Evolutionary conservation across 2,329 filamentous ascomycete species (phyloP).

Genomic region (Cytospora schulzeri): DNA sequence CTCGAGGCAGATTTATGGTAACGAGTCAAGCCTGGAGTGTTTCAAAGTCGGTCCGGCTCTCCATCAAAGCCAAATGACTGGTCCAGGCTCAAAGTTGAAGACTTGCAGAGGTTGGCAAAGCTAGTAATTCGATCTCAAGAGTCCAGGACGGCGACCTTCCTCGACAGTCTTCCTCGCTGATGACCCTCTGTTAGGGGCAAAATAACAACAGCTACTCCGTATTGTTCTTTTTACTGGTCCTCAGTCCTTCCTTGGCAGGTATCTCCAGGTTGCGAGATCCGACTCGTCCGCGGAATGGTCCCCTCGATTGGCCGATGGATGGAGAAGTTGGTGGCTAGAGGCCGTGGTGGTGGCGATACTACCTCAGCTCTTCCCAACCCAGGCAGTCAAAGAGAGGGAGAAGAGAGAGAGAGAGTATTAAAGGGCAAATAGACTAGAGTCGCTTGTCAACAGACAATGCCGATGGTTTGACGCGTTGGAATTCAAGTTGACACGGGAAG

Average conservation of each 20-base stretch:
- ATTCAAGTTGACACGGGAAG: neutral
- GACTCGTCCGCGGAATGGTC: slow-evolving; percentile 17
- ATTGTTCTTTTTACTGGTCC: slow-evolving; percentile 10
- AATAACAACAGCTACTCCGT: slow-evolving; percentile 4
- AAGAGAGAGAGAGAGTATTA: neutral
- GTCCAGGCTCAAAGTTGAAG: slow-evolving; percentile 8
- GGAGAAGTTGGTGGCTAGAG: slow-evolving; percentile 15
- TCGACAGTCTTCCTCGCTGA: slow-evolving; percentile 1
- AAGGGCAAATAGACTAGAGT: neutral
- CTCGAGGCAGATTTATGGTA: neutral
- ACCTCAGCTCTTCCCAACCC: slow-evolving; percentile 15
- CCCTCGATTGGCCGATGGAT: slow-evolving; percentile 16
- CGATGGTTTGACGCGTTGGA: slow-evolving; percentile 1
- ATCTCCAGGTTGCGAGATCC: slow-evolving; percentile 17
- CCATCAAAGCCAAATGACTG: slow-evolving; percentile 8
- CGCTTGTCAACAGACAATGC: slow-evolving; percentile 4
- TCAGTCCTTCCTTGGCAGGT: slow-evolving; percentile 3
- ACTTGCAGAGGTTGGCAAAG: neutral
- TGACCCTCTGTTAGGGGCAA: slow-evolving; percentile 12
- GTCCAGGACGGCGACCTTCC: slow-evolving; percentile 7
- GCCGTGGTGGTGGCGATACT: slow-evolving; percentile 19
- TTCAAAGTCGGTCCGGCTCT: slow-evolving; percentile 1
- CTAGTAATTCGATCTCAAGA: neutral
- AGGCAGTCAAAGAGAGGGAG: neutral
- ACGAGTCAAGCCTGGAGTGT: slow-evolving; percentile 8